A percentile compares a stretch with the other conserved stretches of the same genome.
These are phyloP conservation scores for Cynara cardunculus DNA, from an alignment of 129 eudicot genomes.

Conservation along the genomic window DNA sequence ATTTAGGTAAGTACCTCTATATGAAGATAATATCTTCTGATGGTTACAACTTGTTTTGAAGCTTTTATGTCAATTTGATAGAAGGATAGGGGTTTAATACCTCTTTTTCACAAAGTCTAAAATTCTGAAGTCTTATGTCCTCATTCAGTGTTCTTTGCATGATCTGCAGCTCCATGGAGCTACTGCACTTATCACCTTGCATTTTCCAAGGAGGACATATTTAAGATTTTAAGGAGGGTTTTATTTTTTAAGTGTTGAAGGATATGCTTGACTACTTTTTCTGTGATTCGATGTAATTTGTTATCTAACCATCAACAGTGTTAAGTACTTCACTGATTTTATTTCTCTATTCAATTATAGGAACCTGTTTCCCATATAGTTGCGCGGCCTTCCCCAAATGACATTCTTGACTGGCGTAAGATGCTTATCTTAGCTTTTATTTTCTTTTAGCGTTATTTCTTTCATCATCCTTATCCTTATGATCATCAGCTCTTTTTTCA, in stretches of 20 bases:
- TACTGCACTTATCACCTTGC: neutral
- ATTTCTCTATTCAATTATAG: constrained; percentile 29
- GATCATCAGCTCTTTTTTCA: neutral
- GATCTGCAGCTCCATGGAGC: neutral
- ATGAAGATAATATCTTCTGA: neutral
- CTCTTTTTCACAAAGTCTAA: neutral
- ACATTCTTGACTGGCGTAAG: constrained; percentile 99
- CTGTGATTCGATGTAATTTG: neutral
- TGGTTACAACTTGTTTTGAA: neutral
- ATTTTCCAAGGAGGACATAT: neutral
- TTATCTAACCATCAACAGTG: neutral
- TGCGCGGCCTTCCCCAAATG: constrained; percentile 94
- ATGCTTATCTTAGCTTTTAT: constrained; percentile 17
- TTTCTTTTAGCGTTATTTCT: neutral
- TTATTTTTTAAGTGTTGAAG: neutral
- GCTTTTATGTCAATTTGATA: neutral
- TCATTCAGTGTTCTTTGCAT: neutral
- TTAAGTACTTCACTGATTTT: neutral
- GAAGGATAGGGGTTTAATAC: neutral
- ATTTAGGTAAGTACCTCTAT: neutral
- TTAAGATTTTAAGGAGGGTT: neutral
- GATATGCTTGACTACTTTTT: neutral
- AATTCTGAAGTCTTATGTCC: neutral
- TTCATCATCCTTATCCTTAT: neutral
- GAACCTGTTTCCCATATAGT: constrained; percentile 95